A percentile compares a stretch with the other conserved stretches of the same genome.
These are phyloP conservation scores for Psilocybe subaeruginosa DNA, from an alignment of 768 basidiomycete species.

Conservation along the genomic window DNA sequence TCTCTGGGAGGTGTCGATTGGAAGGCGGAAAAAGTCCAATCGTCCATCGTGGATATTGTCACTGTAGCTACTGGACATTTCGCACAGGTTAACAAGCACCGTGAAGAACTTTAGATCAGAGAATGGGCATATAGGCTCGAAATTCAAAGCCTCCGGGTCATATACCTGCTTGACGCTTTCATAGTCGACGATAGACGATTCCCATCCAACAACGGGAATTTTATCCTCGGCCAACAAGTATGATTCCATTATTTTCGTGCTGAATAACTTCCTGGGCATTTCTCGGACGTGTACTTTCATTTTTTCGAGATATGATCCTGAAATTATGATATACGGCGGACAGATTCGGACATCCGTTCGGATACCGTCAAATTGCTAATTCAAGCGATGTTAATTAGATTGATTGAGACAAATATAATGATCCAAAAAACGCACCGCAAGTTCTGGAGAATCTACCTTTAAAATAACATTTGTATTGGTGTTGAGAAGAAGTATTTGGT, in stretches of 20 bases:
- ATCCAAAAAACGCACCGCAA: slow-evolving; percentile 11
- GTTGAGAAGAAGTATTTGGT: not conserved
- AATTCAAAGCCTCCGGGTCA: slow-evolving; percentile 16
- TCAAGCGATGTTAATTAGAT: not conserved
- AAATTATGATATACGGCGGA: slow-evolving; percentile 17
- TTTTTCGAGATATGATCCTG: slow-evolving; percentile 14
- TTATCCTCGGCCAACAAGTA: not conserved
- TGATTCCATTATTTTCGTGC: not conserved
- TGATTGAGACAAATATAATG: not conserved
- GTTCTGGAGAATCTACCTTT: slow-evolving; percentile 12
- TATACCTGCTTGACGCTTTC: slow-evolving; percentile 17
- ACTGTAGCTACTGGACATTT: slow-evolving; percentile 5
- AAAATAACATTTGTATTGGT: slow-evolving; percentile 8
- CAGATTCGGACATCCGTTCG: slow-evolving; percentile 18
- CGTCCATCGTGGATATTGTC: slow-evolving; percentile 1
- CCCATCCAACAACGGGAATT: slow-evolving; percentile 11
- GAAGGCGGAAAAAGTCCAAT: slow-evolving; percentile 20
- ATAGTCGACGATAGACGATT: slow-evolving; percentile 24
- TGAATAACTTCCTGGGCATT: slow-evolving; percentile 17
- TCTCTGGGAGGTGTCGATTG: slow-evolving; percentile 15
- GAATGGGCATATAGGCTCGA: slow-evolving; percentile 18
- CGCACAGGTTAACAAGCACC: slow-evolving; percentile 15
- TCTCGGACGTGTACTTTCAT: slow-evolving; percentile 24
- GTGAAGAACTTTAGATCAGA: slow-evolving; percentile 14
- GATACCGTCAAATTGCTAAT: slow-evolving; percentile 18